Conservation (phyloP, 169 alveolate species). For the Eimeria mitis region DNA sequence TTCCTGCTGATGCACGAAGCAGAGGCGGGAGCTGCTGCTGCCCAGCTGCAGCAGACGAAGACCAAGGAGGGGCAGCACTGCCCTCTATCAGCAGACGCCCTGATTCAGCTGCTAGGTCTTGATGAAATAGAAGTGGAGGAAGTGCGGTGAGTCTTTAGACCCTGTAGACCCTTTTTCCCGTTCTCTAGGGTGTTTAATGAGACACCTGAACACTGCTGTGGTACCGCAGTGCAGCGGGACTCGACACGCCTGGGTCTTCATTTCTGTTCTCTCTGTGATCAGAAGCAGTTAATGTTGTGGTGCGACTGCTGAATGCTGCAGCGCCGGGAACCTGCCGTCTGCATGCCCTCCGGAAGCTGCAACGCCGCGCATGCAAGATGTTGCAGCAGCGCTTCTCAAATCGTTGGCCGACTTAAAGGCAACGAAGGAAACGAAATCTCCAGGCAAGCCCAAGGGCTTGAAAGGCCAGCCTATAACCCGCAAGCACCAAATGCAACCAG, state of each 20-base stretch:
- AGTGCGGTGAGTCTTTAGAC: not conserved
- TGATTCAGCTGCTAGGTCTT: constrained; percentile 43
- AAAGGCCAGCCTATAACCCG: not conserved
- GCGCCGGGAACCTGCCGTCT: constrained; percentile 52
- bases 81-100: constrained; percentile 59
- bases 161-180: not conserved
- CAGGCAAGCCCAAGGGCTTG: not conserved
- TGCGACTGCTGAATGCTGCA: not conserved
- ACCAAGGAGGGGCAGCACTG: constrained; percentile 25
- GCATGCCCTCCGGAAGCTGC: constrained; percentile 67
- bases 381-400: constrained; percentile 5
- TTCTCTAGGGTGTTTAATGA: not conserved
- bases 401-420: not conserved
- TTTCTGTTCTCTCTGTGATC: not conserved
- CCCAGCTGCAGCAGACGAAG: constrained; percentile 10
- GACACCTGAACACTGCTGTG: not conserved
- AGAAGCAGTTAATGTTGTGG: not conserved
- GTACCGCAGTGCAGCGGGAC: not conserved
- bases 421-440: not conserved
- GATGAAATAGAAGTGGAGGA: constrained; percentile 30
- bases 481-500: not conserved
- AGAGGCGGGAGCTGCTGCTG: not conserved
- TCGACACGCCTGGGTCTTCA: not conserved
- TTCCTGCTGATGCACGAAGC: constrained; percentile 43
- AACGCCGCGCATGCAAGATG: constrained; percentile 61